Evolutionary conservation across 2,329 filamentous ascomycete genomes (phyloP).

Genomic region (Epichloe gansuensis): DNA sequence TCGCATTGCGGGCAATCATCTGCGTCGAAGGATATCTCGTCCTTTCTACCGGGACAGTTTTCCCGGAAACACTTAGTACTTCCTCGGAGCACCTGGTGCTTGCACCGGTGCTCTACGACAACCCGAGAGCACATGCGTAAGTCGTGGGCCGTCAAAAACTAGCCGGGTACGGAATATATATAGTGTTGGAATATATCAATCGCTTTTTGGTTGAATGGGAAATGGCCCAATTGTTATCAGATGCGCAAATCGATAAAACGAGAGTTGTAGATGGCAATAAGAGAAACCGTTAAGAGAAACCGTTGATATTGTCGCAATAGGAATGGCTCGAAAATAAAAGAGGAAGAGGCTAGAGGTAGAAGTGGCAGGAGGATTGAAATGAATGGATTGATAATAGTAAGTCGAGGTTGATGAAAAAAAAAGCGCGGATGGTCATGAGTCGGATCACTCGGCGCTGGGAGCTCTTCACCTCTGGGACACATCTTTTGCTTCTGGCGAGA

Average conservation of each 20-base stretch:
- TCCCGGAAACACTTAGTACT: conserved; percentile 23
- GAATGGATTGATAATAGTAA: neutral
- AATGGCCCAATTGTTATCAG: neutral
- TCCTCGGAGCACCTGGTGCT: conserved; percentile 22
- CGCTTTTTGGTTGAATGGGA: neutral
- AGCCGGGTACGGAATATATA: no score
- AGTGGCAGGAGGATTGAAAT: neutral
- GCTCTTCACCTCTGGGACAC: conserved; percentile 1
- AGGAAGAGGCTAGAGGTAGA: neutral
- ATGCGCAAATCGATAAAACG: neutral
- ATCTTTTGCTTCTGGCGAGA: neutral
- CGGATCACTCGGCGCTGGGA: conserved; percentile 2
- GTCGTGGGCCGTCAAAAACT: neutral
- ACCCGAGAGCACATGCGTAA: conserved; percentile 21
- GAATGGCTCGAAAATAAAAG: no score
- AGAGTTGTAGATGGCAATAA: neutral
- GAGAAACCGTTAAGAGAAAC: neutral
- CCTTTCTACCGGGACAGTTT: conserved; percentile 18
- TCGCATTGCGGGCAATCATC: conserved; percentile 25
- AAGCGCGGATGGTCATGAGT: neutral
- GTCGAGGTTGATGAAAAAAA: neutral
- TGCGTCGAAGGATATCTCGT: conserved; percentile 17
- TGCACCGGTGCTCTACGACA: conserved; percentile 23
- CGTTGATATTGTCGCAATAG: neutral
- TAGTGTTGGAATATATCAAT: neutral